Percentiles rank a stretch among this genome's conserved stretches.
These are phyloP conservation scores for Blastomyces emzantsi DNA, from an alignment of 2,329 filamentous ascomycete species.

Conservation along the genomic window DNA sequence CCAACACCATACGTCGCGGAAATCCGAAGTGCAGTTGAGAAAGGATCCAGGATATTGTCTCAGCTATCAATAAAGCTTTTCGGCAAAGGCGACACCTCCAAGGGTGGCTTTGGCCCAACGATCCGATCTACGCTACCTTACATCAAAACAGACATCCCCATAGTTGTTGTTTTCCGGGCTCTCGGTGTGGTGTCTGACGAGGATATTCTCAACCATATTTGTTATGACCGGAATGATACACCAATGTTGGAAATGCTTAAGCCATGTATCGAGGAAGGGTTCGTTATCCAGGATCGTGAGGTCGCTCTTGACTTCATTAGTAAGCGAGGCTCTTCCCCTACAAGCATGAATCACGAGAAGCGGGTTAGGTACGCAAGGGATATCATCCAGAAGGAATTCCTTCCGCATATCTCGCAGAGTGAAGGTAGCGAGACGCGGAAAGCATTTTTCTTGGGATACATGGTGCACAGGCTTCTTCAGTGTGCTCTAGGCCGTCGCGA, in stretches of 20 bases:
- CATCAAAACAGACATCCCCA: slow-evolving; percentile 85
- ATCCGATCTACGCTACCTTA: slow-evolving; percentile 89
- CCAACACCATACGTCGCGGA: slow-evolving; percentile 90
- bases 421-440: slow-evolving; percentile 94
- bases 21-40: slow-evolving; percentile 92
- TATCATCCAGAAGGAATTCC: slow-evolving; percentile 91
- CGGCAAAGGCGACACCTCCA: slow-evolving; percentile 70
- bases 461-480: slow-evolving; percentile 93
- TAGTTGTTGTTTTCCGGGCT: slow-evolving; percentile 91
- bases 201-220: slow-evolving; percentile 96
- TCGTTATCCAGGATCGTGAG: slow-evolving; percentile 91
- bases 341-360: slow-evolving; percentile 67
- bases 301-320: slow-evolving; percentile 93
- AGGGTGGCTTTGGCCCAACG: slow-evolving; percentile 73
- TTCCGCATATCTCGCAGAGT: slow-evolving; percentile 92
- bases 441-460: slow-evolving; percentile 97
- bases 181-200: slow-evolving; percentile 94
- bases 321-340: slow-evolving; percentile 69
- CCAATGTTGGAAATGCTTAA: slow-evolving; percentile 97
- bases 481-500: slow-evolving; percentile 88
- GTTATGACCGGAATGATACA: slow-evolving; percentile 88
- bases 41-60: slow-evolving; percentile 88
- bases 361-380: slow-evolving; percentile 89
- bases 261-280: slow-evolving; percentile 93
- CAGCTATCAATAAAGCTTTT: slow-evolving; percentile 86